Base-by-base conservation (phyloP, 148 eudicot genomes). In the Rheum nobile region DNA sequence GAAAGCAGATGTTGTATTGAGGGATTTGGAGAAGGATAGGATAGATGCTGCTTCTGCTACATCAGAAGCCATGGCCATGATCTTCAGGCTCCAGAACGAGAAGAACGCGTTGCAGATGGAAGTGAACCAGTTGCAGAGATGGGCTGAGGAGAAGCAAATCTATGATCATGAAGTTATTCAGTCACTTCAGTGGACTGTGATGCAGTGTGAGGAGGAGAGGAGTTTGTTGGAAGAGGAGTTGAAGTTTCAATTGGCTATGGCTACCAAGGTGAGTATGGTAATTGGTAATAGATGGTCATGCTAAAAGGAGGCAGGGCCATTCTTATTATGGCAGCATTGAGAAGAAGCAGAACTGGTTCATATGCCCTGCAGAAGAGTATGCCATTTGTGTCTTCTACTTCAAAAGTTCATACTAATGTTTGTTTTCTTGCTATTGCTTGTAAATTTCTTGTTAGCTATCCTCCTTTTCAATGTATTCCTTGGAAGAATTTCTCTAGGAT, bases 51-150 rank as follows among this genome's bases (percentile, higher is more conserved):
- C 97, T 0, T 82, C 91, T 1, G 87, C 97, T 32, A 88, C 92
- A 19, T 87, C 82, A 52, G 98, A 94, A 74, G 84, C 98, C 19
- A 91, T 94, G 97, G 87, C 98, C 0, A 89, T 91, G 98, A 89
- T 94, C 69, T 73, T 85, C 75, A 82, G 91, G 52, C 87, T 91
- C 43, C 98, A 94, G 80, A 86, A 82, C 4, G 93, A 91, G 71
- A 91, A 88, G 78, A 82, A 91, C 68, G 75, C 82, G 77, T 75
- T 91, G 28, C 90, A 88, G 52, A 81, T 89, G 79, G 85, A 86
- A 50, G 80, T 71, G n/a, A 87, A 83, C 57, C 97, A 94, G 35
- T 79, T 76, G n/a, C n/a, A n/a, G n/a, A n/a, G n/a, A n/a, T n/a
- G n/a, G n/a, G n/a, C n/a, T n/a, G n/a, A n/a, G n/a, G n/a, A n/a